These are phyloP conservation scores for Periconia macrospinosa DNA, from an alignment of 2,329 filamentous ascomycete genomes.

Conservation along the genomic window DNA sequence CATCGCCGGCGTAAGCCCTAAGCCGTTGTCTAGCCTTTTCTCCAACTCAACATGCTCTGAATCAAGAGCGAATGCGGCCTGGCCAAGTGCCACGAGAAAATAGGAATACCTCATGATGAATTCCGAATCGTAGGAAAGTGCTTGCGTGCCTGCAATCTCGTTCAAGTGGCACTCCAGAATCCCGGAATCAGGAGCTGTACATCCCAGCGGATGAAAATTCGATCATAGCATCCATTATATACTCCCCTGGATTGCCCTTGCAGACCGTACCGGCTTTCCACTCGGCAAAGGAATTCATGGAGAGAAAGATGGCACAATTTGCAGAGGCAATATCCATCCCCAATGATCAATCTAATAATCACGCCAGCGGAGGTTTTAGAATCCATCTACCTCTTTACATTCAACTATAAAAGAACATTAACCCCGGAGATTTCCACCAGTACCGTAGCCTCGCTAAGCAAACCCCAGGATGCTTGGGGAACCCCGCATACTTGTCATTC, in stretches of 20 bases:
- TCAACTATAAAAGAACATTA: background rate
- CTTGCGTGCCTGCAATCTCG: too few relatives aligned
- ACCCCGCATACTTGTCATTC: background rate
- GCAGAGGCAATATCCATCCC: background rate
- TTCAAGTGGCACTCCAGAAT: background rate
- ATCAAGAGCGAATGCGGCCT: background rate
- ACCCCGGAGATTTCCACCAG: background rate
- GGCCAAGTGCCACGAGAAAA: background rate
- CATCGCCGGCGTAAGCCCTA: constrained; percentile 13
- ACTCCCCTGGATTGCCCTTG: too few relatives aligned
- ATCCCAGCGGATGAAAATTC: background rate
- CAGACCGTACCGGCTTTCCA: too few relatives aligned
- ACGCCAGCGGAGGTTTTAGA: background rate
- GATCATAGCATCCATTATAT: background rate
- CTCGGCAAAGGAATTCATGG: too few relatives aligned
- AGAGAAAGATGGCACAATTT: background rate
- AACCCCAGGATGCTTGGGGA: background rate
- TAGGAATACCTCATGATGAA: background rate
- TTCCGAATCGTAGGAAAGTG: too few relatives aligned
- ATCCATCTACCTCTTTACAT: background rate
- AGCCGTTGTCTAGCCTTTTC: constrained; percentile 14
- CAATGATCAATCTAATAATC: background rate
- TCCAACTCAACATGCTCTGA: background rate
- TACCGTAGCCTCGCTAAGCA: background rate
- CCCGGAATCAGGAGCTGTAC: background rate